A percentile compares a stretch with the other conserved stretches of the same genome.
Evolutionary conservation across 2,329 filamentous ascomycete genomes (phyloP).

Genomic region (Colletotrichum filicis): DNA sequence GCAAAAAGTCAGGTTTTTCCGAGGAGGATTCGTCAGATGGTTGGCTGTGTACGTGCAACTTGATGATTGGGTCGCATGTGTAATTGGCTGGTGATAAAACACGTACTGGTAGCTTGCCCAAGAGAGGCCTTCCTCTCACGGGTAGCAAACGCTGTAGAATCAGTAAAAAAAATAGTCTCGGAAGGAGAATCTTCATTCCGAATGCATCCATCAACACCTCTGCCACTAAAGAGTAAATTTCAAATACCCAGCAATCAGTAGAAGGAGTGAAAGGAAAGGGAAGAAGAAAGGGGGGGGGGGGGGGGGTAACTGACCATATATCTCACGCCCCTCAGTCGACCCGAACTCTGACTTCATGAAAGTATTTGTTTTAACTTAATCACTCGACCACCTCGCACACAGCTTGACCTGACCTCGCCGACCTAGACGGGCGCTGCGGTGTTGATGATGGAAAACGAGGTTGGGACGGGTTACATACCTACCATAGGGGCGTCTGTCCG

Average conservation of each 20-base stretch:
- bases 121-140: not conserved
- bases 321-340: not conserved
- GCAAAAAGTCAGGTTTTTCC: not conserved
- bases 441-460: not conserved
- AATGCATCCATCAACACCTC: not conserved
- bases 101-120: not conserved
- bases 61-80: not conserved
- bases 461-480: no score
- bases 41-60: not conserved
- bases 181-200: not conserved
- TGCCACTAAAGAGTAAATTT: not conserved
- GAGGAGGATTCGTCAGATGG: not conserved
- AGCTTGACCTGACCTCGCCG: no score
- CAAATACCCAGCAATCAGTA: no score
- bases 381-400: no score
- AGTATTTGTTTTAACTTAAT: not conserved
- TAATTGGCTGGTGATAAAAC: not conserved
- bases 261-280: not conserved
- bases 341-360: not conserved
- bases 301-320: not conserved
- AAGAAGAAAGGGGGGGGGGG: not conserved
- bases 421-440: not conserved
- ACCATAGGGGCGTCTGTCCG: no score
- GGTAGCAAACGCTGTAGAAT: not conserved
- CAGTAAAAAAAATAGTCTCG: not conserved